These are phyloP conservation scores for Penicillium coprophilum DNA, from an alignment of 495 filamentous ascomycete species.

Conservation along the genomic window DNA sequence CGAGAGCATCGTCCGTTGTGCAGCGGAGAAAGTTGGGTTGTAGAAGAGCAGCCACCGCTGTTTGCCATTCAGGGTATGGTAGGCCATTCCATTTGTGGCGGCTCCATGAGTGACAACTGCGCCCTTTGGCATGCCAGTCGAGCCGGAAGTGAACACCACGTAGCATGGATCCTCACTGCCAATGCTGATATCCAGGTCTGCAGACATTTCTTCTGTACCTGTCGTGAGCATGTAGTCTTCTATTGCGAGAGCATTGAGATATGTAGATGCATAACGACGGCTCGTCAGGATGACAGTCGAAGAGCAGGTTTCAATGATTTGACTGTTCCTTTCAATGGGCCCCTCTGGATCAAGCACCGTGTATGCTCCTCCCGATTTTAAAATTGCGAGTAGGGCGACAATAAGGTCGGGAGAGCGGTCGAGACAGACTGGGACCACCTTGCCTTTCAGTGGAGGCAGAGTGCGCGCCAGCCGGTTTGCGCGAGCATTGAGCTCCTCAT, in stretches of 20 bases:
- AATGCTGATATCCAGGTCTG: not conserved
- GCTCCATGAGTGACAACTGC: constrained; percentile 16
- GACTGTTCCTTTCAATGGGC: constrained; percentile 37
- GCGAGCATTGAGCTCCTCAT: constrained; percentile 6
- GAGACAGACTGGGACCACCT: constrained; percentile 46
- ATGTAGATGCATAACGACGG: not conserved
- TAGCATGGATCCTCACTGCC: constrained; percentile 5
- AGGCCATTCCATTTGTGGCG: constrained; percentile 12
- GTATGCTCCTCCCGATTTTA: constrained; percentile 50
- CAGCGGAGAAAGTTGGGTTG: constrained; percentile 23
- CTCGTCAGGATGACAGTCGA: constrained; percentile 1
- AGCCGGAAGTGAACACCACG: constrained; percentile 19
- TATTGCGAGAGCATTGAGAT: not conserved
- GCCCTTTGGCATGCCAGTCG: constrained; percentile 22
- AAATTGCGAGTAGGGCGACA: constrained; percentile 41
- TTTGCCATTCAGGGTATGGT: constrained; percentile 5
- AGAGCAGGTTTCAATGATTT: constrained; percentile 19
- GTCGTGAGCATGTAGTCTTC: not conserved
- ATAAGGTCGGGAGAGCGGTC: constrained; percentile 41
- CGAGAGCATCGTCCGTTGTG: constrained; percentile 16
- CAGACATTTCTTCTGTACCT: not conserved
- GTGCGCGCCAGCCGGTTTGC: not conserved
- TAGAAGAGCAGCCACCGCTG: constrained; percentile 23
- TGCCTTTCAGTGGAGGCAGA: not conserved
- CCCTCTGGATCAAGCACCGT: constrained; percentile 44